Percentiles rank a stretch among this genome's conserved stretches.
Conservation (phyloP, 192 early-diverging fungal genomes). For the Backusella westeae region DNA sequence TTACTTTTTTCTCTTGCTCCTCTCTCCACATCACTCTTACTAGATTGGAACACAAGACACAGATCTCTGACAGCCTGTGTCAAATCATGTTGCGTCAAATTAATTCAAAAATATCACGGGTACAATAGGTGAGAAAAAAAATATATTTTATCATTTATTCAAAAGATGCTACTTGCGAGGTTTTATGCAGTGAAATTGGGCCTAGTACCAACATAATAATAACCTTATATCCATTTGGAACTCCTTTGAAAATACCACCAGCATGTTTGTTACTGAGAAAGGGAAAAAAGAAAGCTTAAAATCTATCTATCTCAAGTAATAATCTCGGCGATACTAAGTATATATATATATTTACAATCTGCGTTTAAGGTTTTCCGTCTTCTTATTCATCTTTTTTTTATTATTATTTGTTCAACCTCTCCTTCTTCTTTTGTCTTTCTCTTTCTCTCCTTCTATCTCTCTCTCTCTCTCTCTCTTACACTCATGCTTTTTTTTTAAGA, state of each 20-base stretch:
- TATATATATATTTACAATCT: not conserved
- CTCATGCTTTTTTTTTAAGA: too few species aligned
- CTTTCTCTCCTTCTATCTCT: not conserved
- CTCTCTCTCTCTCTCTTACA: not conserved
- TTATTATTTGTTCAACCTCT: not conserved
- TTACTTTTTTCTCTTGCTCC: not conserved
- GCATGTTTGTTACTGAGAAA: not conserved
- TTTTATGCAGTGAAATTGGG: not conserved
- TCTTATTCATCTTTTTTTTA: not conserved
- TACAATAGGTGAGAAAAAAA: conserved; percentile 4
- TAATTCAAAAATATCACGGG: not conserved
- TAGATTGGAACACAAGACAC: not conserved
- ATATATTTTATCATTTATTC: not conserved
- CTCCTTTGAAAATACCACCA: not conserved
- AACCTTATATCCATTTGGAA: not conserved
- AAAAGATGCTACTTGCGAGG: not conserved
- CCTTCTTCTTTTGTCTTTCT: not conserved
- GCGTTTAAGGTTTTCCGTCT: not conserved
- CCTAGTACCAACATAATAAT: not conserved
- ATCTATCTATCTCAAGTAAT: not conserved
- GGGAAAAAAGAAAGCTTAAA: not conserved
- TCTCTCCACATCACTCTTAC: not conserved
- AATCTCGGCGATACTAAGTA: not conserved
- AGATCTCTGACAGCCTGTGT: not conserved
- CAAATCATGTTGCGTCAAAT: conserved; percentile 1